Conservation (phyloP, 2,329 filamentous ascomycete genomes). For the Ophiocordyceps camponoti-rufipedis region DNA sequence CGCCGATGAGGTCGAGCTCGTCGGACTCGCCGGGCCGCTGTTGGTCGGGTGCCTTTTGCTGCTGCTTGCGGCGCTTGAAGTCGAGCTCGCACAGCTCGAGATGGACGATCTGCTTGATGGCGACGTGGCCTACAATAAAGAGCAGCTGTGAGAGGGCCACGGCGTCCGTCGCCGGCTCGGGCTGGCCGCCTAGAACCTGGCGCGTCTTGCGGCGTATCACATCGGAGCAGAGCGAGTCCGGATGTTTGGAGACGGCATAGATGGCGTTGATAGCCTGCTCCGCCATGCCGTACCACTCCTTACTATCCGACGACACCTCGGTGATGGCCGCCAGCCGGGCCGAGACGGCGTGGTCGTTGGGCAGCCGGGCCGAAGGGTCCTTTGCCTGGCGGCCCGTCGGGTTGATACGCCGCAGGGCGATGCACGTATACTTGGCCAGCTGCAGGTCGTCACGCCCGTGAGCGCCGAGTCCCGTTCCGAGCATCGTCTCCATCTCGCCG, state of each 20-base stretch:
- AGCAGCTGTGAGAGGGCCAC: slow-evolving; percentile 75
- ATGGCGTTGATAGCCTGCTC: slow-evolving; percentile 95
- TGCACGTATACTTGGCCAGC: slow-evolving; percentile 86
- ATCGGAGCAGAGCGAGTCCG: slow-evolving; percentile 81
- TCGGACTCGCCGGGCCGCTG: slow-evolving; percentile 40
- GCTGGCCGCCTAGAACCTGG: slow-evolving; percentile 42
- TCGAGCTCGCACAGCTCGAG: slow-evolving; percentile 93
- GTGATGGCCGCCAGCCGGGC: slow-evolving; percentile 65
- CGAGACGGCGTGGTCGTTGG: slow-evolving; percentile 84
- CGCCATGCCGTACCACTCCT: slow-evolving; percentile 90
- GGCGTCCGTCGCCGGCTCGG: slow-evolving; percentile 34
- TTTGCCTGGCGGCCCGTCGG: slow-evolving; percentile 66
- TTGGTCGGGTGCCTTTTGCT: slow-evolving; percentile 31
- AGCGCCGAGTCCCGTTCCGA: slow-evolving; percentile 70
- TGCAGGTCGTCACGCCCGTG: slow-evolving; percentile 70
- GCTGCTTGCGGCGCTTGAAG: slow-evolving; percentile 90
- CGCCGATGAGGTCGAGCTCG: slow-evolving; percentile 89
- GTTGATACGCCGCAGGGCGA: slow-evolving; percentile 81
- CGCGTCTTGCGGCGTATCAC: slow-evolving; percentile 76
- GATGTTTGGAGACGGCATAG: slow-evolving; percentile 84
- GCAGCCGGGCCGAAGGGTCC: slow-evolving; percentile 51
- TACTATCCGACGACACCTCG: slow-evolving; percentile 72
- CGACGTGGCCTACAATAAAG: slow-evolving; percentile 89
- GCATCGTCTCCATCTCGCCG: slow-evolving; percentile 85
- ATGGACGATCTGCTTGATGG: slow-evolving; percentile 97